Percentiles rank a stretch among this genome's conserved stretches.
Evolutionary conservation across 2,329 filamentous ascomycete genomes (phyloP).

Genomic region (Colletotrichum sp.): DNA sequence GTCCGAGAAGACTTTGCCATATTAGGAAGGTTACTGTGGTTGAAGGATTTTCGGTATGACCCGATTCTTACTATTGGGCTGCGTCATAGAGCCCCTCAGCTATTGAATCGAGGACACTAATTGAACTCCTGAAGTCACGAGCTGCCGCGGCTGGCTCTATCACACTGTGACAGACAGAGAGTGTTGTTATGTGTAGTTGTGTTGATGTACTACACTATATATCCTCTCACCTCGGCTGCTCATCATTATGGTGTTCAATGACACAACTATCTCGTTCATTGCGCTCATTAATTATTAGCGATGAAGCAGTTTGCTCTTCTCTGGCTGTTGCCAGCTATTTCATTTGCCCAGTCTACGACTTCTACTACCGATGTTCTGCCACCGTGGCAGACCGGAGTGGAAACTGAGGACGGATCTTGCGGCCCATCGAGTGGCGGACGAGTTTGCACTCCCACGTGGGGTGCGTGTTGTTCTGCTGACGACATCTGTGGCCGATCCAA

Average conservation of each 20-base stretch:
- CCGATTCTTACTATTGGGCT: neutral
- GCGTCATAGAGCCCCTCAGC: neutral
- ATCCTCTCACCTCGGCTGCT: neutral
- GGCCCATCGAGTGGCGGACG: neutral
- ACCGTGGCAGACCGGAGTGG: neutral
- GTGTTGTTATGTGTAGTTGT: neutral
- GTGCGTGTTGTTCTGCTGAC: neutral
- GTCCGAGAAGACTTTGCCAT: neutral
- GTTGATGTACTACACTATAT: neutral
- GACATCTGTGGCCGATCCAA: neutral
- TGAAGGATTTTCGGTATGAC: neutral
- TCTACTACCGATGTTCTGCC: neutral
- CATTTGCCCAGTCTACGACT: neutral
- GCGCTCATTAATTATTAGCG: neutral
- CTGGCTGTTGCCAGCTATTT: neutral
- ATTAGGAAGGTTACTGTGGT: neutral
- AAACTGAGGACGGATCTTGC: neutral
- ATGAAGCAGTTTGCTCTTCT: neutral
- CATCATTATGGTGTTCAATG: neutral
- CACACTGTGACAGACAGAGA: neutral
- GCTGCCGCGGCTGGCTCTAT: neutral
- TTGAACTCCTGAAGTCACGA: neutral
- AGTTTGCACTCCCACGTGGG: slow-evolving; percentile 2
- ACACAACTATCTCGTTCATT: neutral
- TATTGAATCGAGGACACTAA: neutral